phyloP scores from a whole-genome alignment of 805 yeast genomes.

The Saccharomyces paradoxus region DNA sequence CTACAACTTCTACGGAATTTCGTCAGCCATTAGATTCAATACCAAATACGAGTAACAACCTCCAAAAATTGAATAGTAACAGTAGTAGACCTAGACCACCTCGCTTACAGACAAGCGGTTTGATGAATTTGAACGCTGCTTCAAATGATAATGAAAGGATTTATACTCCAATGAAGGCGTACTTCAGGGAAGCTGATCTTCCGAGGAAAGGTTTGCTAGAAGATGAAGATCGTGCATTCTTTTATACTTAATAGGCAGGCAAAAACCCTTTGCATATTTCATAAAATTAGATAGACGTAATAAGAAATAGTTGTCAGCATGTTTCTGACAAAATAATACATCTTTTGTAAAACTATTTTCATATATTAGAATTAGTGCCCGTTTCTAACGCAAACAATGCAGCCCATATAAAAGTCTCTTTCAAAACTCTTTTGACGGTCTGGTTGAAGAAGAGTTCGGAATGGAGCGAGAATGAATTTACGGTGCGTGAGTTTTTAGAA shows the following conservation, averaged over 20 bases:
- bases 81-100: background rate
- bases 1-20: background rate
- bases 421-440: background rate
- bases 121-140: background rate
- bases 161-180: constrained; percentile 9
- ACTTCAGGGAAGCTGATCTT: constrained; percentile 2
- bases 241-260: background rate
- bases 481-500: too few relatives aligned
- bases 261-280: background rate
- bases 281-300: background rate
- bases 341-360: background rate
- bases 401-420: background rate
- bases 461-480: too few relatives aligned
- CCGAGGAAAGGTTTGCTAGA: background rate
- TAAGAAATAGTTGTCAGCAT: background rate
- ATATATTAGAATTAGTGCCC: background rate
- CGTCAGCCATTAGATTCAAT: background rate
- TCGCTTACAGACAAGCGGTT: background rate
- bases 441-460: background rate
- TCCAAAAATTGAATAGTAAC: background rate
- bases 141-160: background rate
- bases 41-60: background rate
- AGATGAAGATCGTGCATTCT: background rate
- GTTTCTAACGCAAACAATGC: background rate
- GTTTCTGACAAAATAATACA: background rate